Base-by-base conservation (phyloP, 768 basidiomycete genomes). In the Rhizopogon salebrosus region DNA sequence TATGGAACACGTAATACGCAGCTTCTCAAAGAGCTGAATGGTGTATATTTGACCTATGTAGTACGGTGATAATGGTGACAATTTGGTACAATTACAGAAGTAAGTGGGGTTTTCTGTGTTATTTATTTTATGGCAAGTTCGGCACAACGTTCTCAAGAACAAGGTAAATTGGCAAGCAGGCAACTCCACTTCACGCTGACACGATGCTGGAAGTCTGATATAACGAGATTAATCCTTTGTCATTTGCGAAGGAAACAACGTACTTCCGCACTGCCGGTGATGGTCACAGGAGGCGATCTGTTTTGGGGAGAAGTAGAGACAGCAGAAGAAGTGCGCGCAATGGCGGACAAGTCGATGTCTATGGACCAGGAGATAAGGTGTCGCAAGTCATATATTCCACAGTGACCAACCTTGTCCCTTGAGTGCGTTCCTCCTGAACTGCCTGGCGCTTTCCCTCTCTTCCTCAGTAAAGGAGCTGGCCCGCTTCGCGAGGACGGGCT, bases 261-360 rank as follows among this genome's bases (percentile, higher is more conserved):
- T 34, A 62, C 65, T 38, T 62, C 42, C 49, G 66, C 60, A 66
- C 55, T 27, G 56, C 24, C 26, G 43, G 54, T 41, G 50, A 54
- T 31, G 31, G 18, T 24, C 38, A 58, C 6, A 4, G 49, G 49
- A 18, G 52, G 29, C 1, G 45, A 34, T 14, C 40, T 57, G 18
- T 41, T 11, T 51, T 71, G 67, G 36, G 75, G 85, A 57, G 80
- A 85, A 54, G 68, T 71, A 56, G 80, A 82, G 26, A 83, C 80
- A 11, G 85, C 92, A 54, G 77, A 78, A 8, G 90, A 92, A 52
- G 89, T 89, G 60, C 89, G 83, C 13, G 92, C 92, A 61, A 95
- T 94, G 51, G 85, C 75, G 31, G 80, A 76, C 54, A 95, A 79
- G 69, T 93, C 88, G 39, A 82, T 70, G 45, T 60, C 65, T 65